Evolutionary conservation across 2,329 filamentous ascomycete species (phyloP), one percentile per base, ranked within the genome.

Genomic region (Trichophyton rubrum): DNA sequence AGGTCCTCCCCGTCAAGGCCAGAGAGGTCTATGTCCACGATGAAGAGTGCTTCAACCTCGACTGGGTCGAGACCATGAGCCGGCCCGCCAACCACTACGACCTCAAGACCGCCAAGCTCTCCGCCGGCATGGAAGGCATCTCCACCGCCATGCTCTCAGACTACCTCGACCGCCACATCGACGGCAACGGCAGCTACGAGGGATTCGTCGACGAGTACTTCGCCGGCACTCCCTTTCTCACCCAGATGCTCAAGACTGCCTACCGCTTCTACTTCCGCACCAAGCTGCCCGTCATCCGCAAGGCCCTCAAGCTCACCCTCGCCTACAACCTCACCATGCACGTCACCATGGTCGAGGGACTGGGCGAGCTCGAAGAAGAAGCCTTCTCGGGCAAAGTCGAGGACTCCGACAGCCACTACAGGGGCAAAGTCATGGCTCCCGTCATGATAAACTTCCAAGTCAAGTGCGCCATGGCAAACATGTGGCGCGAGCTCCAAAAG

Each of bases 391-490:
- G 91, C 65, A 87, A 89, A 77, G 92, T 97, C 65, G 85, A 92
- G 58, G 88, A 93, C 69, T 84, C 89, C 68, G 83, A 86, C 59
- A 95, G 90, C 66, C 93, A 89, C 72, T 96, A 87, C 80, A 87
- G 83, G 68, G 91, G 91, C 70, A 92, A 92, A 79, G 91, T 87
- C 40, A 85, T 96, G 64, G 92, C 92, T 15, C 92, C 92, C 11
- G 91, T 96, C 71, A 95, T 97, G 91, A 95, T 97, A 83, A 97
- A 96, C 80, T 96, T 96, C 83, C 90, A 96, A 78, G 90, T 97
- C 80, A 97, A 97, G 82, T 93, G 89, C 69, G 91, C 91, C 60
- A 86, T 97, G 77, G 92, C 91, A 66, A 90, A 95, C 70, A 95
- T 96, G 89, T 97, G 92, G 92, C 90, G 92, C 66, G 91, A 96